These are phyloP conservation scores for Echinosphaeria canescens DNA, from an alignment of 2,329 filamentous ascomycete species.

Conservation along the genomic window DNA sequence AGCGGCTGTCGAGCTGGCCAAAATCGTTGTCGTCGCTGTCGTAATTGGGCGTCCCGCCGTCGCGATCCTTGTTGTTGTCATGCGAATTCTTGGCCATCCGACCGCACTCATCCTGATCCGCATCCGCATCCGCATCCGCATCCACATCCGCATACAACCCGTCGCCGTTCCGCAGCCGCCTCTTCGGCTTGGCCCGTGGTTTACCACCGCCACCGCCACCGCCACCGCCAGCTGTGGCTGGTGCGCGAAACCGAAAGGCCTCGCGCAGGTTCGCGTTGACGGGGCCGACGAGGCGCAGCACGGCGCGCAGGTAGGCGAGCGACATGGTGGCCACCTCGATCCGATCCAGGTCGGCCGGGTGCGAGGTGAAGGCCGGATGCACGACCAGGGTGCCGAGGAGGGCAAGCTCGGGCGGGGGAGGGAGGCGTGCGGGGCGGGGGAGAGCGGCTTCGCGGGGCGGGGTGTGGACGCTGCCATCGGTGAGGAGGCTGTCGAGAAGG, in stretches of 20 bases:
- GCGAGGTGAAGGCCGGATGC: conserved; percentile 61
- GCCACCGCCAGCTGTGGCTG: neutral
- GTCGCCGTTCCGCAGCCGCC: conserved; percentile 17
- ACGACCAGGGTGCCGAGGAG: conserved; percentile 65
- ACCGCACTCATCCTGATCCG: conserved; percentile 9
- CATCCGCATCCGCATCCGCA: conserved; percentile 12
- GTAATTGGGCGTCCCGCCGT: too few species aligned
- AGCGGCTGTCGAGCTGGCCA: conserved; percentile 29
- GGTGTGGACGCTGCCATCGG: neutral
- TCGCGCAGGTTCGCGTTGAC: conserved; percentile 45
- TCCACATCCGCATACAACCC: conserved; percentile 13
- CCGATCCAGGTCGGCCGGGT: conserved; percentile 37
- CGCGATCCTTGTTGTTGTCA: conserved; percentile 22
- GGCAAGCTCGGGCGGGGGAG: conserved; percentile 52
- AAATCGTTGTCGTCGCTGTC: conserved; percentile 22
- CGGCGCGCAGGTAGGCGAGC: conserved; percentile 45
- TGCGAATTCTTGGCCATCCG: too few species aligned
- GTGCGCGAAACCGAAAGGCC: conserved; percentile 46
- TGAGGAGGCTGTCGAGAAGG: neutral
- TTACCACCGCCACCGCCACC: neutral
- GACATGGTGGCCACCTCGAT: conserved; percentile 42
- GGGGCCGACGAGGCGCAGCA: conserved; percentile 44
- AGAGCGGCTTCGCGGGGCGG: neutral
- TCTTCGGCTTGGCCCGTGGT: conserved; percentile 1
- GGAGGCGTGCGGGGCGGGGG: conserved; percentile 30